Evolutionary conservation across 208 protist genomes (phyloP), one percentile per base, ranked within the genome.

Genomic region (Leishmania aethiopica): DNA sequence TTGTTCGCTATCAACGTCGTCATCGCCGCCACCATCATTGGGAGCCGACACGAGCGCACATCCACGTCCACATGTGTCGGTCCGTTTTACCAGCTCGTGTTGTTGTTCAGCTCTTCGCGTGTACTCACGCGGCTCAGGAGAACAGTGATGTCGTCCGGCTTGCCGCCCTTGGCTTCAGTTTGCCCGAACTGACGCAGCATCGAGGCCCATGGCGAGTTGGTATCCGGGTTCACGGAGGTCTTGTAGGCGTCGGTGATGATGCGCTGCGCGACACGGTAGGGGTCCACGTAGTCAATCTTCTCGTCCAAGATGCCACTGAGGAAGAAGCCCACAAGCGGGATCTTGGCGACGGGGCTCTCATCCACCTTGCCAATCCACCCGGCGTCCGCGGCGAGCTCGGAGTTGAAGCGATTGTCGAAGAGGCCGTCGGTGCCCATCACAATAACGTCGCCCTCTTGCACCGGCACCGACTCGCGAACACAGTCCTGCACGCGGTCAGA

Each of bases 321-420:
- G 76, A 90, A 82, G 81, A 93, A 92, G 17, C 96, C 95, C 7
- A 97, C 82, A 51, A 96, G 77, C 0, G 94, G 94, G 49, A 97
- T 94, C 67, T 91, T 91, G 66, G 87, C 80, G 25, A 97, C 40
- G 22, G 86, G 86, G 66, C 86, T 95, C 25, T 92, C 86, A 70
- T 95, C 79, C 71, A 88, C 85, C 76, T 90, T 89, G 25, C 95
- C 95, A 51, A 98, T 91, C 92, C 92, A 95, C 17, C 93, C 94
- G 17, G 94, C 95, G 67, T 96, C 92, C 1, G 89, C 76, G 51
- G 93, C 92, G 57, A 98, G 85, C 32, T 97, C 84, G 22, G 84
- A 84, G 89, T 97, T 97, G 87, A 97, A 98, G 78, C 90, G 88
- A 88, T 99, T 99, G 85, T 99, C 97, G 80, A 98, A 99, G 66